A percentile compares a stretch with the other conserved stretches of the same genome.
These are phyloP conservation scores for Clathrus columnatus DNA, from an alignment of 768 basidiomycete species.

Conservation along the genomic window DNA sequence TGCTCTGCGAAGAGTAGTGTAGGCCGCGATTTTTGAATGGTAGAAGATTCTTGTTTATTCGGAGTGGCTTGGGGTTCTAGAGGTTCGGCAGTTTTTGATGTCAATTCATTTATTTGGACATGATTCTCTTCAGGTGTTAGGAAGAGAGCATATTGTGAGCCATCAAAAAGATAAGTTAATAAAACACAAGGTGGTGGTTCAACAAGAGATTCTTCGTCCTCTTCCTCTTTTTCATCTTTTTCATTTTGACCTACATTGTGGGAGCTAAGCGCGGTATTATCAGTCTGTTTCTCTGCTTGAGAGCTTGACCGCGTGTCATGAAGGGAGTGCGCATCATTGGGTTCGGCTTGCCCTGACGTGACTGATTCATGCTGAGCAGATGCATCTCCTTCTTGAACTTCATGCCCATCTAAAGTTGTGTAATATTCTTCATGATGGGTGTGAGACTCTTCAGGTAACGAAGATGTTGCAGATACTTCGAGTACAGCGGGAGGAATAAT, in stretches of 20 bases:
- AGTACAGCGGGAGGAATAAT: too few relatives aligned
- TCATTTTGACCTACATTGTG: background rate
- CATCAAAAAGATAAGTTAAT: conserved; percentile 5
- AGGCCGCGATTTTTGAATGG: background rate
- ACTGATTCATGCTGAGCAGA: background rate
- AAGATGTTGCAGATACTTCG: background rate
- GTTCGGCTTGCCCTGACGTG: background rate
- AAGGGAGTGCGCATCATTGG: background rate
- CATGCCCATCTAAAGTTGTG: background rate
- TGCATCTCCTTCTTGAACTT: background rate
- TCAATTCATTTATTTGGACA: background rate
- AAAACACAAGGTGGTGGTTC: conserved; percentile 6
- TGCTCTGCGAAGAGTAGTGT: conserved; percentile 50
- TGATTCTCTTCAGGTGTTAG: background rate
- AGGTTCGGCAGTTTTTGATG: background rate
- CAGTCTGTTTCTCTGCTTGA: background rate
- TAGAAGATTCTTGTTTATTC: background rate
- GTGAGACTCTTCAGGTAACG: background rate
- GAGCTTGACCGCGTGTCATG: background rate
- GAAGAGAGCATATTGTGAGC: conserved; percentile 8
- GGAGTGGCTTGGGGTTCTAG: background rate
- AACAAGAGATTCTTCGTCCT: background rate
- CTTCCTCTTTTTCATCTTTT: background rate
- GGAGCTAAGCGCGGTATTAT: background rate
- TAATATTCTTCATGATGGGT: background rate